Percentiles rank a stretch among this genome's conserved stretches.
phyloP scores from a whole-genome alignment of 2,329 filamentous ascomycete species.

The Tolypocladium endophyticum region DNA sequence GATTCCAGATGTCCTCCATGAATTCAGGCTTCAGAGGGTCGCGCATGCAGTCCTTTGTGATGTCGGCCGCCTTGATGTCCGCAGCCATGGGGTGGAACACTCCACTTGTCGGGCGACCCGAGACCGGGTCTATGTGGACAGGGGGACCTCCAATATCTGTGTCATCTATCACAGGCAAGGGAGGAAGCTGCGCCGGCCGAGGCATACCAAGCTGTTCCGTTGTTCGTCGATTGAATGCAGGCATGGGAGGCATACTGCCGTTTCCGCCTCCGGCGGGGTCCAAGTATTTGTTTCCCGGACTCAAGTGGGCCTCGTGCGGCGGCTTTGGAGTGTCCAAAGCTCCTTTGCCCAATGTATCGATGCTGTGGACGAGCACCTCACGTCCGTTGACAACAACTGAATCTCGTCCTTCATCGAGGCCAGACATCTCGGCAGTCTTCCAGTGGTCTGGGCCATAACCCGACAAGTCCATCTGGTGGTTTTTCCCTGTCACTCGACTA shows the following conservation, averaged over 20 bases:
- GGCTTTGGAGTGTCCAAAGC: conserved; percentile 36
- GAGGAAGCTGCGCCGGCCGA: conserved; percentile 57
- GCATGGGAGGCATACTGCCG: conserved; percentile 38
- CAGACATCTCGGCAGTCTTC: conserved; percentile 51
- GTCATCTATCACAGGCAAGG: conserved; percentile 62
- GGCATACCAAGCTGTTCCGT: conserved; percentile 60
- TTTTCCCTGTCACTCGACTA: conserved; percentile 28
- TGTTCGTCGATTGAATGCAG: conserved; percentile 45
- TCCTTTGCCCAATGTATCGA: conserved; percentile 54
- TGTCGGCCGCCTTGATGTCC: conserved; percentile 61
- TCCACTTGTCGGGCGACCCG: conserved; percentile 34
- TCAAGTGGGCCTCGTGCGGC: conserved; percentile 11
- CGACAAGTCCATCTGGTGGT: conserved; percentile 64
- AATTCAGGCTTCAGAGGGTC: conserved; percentile 79
- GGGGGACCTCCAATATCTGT: conserved; percentile 72
- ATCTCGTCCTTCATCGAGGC: conserved; percentile 56
- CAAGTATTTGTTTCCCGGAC: conserved; percentile 19
- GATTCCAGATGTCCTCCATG: conserved; percentile 79
- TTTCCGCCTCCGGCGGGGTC: conserved; percentile 25
- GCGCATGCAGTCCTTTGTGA: conserved; percentile 87
- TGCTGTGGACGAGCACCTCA: conserved; percentile 60
- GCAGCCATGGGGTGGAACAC: conserved; percentile 43
- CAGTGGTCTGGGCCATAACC: conserved; percentile 71
- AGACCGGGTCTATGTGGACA: conserved; percentile 39
- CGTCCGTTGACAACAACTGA: conserved; percentile 55